Evolutionary conservation across 345 rosid genomes (phyloP).

Genomic region (Hirschfeldia incana): DNA sequence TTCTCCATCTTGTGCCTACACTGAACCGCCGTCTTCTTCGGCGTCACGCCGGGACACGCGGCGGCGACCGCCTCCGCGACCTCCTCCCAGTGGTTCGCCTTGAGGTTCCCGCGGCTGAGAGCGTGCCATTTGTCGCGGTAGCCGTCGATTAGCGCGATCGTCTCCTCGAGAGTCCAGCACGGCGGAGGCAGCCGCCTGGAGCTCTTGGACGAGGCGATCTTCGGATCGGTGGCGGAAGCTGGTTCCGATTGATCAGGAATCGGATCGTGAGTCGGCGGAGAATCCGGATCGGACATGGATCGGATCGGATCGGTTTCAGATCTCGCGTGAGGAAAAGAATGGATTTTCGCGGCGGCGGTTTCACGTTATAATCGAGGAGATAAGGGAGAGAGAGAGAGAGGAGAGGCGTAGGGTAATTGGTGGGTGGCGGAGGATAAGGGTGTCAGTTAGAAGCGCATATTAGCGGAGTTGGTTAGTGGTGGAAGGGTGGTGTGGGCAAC

Average conservation of each 20-base stretch:
- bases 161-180: constrained; percentile 92
- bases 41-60: constrained; percentile 64
- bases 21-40: constrained; percentile 81
- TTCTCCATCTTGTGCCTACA: constrained; percentile 99
- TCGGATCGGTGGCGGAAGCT: constrained; percentile 15
- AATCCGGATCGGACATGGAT: constrained; percentile 45
- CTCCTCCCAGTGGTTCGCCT: constrained; percentile 94
- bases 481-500: constrained; percentile 38
- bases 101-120: constrained; percentile 88
- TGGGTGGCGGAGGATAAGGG: constrained; percentile 38
- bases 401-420: constrained; percentile 29
- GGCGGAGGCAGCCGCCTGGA: constrained; percentile 94
- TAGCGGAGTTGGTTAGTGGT: constrained; percentile 24
- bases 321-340: background rate
- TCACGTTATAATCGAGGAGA: constrained; percentile 32
- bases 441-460: constrained; percentile 26
- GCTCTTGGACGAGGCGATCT: constrained; percentile 32
- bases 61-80: constrained; percentile 68
- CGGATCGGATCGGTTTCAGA: constrained; percentile 7
- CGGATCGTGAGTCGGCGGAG: constrained; percentile 39
- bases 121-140: constrained; percentile 90
- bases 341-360: constrained; percentile 40
- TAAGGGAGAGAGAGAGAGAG: constrained; percentile 36
- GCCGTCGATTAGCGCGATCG: constrained; percentile 71
- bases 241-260: constrained; percentile 31